Evolutionary conservation across 805 yeast genomes (phyloP).

Genomic region (Myxozyma mucilagina): DNA sequence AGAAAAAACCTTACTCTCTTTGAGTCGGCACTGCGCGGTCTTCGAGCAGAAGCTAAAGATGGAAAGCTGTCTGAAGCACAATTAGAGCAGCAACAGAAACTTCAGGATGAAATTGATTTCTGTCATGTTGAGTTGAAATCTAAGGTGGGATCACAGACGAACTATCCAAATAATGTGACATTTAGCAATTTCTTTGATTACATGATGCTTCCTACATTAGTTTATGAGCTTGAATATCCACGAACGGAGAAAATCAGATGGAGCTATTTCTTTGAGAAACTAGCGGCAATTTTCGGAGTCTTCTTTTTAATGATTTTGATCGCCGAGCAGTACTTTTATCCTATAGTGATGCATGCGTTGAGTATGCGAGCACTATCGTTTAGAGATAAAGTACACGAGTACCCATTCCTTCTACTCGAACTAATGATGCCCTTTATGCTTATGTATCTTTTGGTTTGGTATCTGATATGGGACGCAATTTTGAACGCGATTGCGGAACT

Average conservation of each 20-base stretch:
- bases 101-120: slow-evolving; percentile 58
- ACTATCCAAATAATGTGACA: slow-evolving; percentile 75
- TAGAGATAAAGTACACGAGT: slow-evolving; percentile 44
- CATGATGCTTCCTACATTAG: slow-evolving; percentile 83
- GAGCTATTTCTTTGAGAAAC: slow-evolving; percentile 65
- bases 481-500: slow-evolving; percentile 87
- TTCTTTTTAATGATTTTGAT: slow-evolving; percentile 77
- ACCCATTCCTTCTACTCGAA: slow-evolving; percentile 65
- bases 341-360: slow-evolving; percentile 63
- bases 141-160: slow-evolving; percentile 27
- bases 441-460: slow-evolving; percentile 76
- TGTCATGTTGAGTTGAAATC: slow-evolving; percentile 64
- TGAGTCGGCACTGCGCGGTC: slow-evolving; percentile 44
- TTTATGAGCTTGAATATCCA: slow-evolving; percentile 80
- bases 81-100: slow-evolving; percentile 40
- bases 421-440: slow-evolving; percentile 77
- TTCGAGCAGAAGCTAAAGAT: slow-evolving; percentile 20
- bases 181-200: slow-evolving; percentile 67
- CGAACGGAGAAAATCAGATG: slow-evolving; percentile 69
- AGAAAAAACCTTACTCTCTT: slow-evolving; percentile 56
- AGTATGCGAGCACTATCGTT: slow-evolving; percentile 54
- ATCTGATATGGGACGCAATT: slow-evolving; percentile 93
- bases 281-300: slow-evolving; percentile 82
- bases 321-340: slow-evolving; percentile 75
- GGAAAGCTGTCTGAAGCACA: slow-evolving; percentile 9